Evolutionary conservation across 257 asterid species (phyloP), one percentile per base, ranked within the genome.

Genomic region (Rhazya stricta): DNA sequence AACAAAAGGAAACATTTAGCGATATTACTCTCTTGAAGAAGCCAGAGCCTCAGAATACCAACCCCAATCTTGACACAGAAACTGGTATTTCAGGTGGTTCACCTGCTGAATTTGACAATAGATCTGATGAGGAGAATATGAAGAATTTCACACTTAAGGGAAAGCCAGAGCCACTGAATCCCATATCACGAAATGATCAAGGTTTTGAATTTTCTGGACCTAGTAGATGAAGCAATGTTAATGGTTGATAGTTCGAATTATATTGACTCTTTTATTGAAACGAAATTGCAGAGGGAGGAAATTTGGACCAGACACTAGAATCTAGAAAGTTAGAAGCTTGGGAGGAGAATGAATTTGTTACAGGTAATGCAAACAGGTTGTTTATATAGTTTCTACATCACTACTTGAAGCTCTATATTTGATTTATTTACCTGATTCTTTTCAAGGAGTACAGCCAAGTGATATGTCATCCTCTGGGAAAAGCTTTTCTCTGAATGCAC

Each of bases 21-120:
- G 97, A 90, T 82, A 82, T 89, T 12, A 85, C 97, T 41, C 79
- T 91, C 84, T 83, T 94, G 80, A 88, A 87, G 86, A 91, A 84
- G 82, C 98, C 97, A 29, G 91, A 88, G 69, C 90, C 78, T 30
- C 56, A 82, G 77, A 77, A 73, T 45, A 29, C 61, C 54, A 60
- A 27, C 48, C 50, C 91, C 8, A 81, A 76, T 54, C 34, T 16
- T 27, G 83, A 42, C 50, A 84, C 76, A 69, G 84, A 80, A 73
- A 76, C 69, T 74, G 77, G 77, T 25, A 72, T 46, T 69, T 82
- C 83, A 30, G 77, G 54, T 69, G 83, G 82, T 32, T 77, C 66
- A 41, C n/a, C 71, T 63, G 46, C 77, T 74, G 78, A 69, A 76
- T 74, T 16, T 70, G 53, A 36, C 73, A 61, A 75, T 54, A 80